Evolutionary conservation across 2,329 filamentous ascomycete genomes (phyloP), one percentile per base, ranked within the genome.

Genomic region (Myriosclerotinia scirpicola): DNA sequence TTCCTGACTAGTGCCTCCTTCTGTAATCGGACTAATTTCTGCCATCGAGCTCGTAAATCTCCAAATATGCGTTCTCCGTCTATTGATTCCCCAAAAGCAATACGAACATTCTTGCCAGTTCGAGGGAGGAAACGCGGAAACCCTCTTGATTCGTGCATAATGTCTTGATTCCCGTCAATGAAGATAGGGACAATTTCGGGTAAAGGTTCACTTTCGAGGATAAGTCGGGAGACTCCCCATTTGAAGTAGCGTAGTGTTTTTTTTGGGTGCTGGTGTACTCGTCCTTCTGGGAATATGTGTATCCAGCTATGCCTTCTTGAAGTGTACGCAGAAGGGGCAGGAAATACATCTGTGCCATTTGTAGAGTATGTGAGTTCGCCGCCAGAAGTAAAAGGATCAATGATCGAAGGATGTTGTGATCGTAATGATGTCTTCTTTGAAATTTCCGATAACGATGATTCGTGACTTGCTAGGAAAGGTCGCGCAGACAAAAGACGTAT

Each of bases 221-320:
- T 95, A 67, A 98, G 83, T 2, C 95, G 87, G 8, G 94, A 92
- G 1, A 98, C 84, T 1, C 95, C 95, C 95, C 95, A 99, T 81
- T 97, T 97, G 85, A 98, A 98, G 80, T 99, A 99, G 40, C 95
- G 90, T 83, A 98, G 89, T 9, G 89, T 87, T 73, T 88, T 87
- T 53, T 87, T 81, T 1, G 90, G 85, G 71, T 92, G 88, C 79
- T 99, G 95, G 78, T 98, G 93, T 55, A 97, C 92, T 78, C 91
- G 92, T 58, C 93, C 95, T 79, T 99, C 95, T 15, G 95, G 95
- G 78, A 98, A 98, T 65, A 98, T 90, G 78, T 99, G 95, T 5
- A 99, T 82, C 95, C 95, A 99, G 54, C 87, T 86, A 77, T 91
- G 85, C 55, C 86, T 87, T 73, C 92, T 88, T 70, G 80, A 83